phyloP scores from a whole-genome alignment of 768 basidiomycete species.

The Phylloporus sp. region DNA sequence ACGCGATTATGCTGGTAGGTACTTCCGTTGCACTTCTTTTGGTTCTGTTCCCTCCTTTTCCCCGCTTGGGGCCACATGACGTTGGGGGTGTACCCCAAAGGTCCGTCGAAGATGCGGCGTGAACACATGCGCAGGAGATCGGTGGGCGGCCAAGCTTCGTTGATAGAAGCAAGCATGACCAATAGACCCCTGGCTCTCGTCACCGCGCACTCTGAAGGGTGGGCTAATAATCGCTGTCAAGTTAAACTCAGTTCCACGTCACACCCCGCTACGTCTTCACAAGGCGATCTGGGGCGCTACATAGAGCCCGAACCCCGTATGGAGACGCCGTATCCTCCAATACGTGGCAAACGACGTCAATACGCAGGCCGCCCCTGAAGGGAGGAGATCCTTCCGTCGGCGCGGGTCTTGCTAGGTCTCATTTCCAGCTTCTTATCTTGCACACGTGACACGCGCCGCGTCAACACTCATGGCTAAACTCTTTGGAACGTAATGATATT shows the following conservation, averaged over 20 bases:
- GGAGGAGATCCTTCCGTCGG: conserved; percentile 3
- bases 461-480: not conserved
- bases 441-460: not conserved
- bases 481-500: not conserved
- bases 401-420: not conserved
- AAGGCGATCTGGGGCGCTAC: not conserved
- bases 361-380: not conserved
- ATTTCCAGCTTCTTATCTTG: not conserved
- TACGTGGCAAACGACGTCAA: not conserved
- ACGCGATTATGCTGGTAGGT: conserved; percentile 88
- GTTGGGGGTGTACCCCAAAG: not conserved
- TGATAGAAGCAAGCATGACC: not conserved
- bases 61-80: not conserved
- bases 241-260: not conserved
- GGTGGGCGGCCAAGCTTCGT: not conserved
- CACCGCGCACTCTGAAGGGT: not conserved
- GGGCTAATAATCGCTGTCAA: not conserved
- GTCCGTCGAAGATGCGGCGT: not conserved
- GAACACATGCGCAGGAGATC: no score
- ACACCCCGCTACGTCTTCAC: not conserved
- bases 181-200: not conserved
- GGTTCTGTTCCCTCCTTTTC: not conserved
- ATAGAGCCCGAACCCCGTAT: not conserved
- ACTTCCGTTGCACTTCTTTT: not conserved
- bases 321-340: not conserved